Evolutionary conservation across 169 alveolate species (phyloP), one percentile per base, ranked within the genome.

Genomic region (Neospora caninum): DNA sequence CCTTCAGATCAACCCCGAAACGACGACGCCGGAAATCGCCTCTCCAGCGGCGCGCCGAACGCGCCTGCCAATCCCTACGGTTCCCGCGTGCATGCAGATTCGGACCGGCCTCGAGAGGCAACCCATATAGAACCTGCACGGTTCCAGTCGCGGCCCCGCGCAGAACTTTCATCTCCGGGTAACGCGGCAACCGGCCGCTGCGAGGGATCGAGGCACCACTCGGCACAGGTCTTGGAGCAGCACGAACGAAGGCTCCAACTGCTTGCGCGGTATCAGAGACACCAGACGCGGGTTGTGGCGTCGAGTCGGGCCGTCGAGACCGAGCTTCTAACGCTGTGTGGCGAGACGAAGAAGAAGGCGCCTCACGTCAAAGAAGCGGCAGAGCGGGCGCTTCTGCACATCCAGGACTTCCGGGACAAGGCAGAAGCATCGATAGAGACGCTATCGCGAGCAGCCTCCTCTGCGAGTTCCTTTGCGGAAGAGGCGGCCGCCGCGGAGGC

Each of bases 301-400:
- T 64, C 89, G 22, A 41, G 70, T 49, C 34, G 41, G 7, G 67
- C 69, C 10, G 67, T 82, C n/a, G 89, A 38, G 38, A 67, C 39
- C n/a, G 89, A 38, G 53, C 89, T 82, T 38, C 64, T 82, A 31
- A 82, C 89, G 67, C 67, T 82, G 38, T 82, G 89, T 25, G 89
- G 69, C 38, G 89, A 82, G 36, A 41, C 43, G 38, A 39, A 36
- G 69, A 82, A 42, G 89, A 38, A 42, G 64, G 69, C 67, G 34
- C 89, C 89, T 38, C 89, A 82, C 38, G 41, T 82, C 67, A 82
- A 42, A 41, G 89, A 82, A 41, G 64, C 69, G 25, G 39, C 69
- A 31, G 89, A 82, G 64, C 2, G 89, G 54, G 89, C 89, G 29
- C 67, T 82, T 25, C 89, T 82, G 4, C 89, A 82, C 41, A 42